Base-by-base conservation (phyloP, 305 asterid genomes). In the Solanum hybrid region DNA sequence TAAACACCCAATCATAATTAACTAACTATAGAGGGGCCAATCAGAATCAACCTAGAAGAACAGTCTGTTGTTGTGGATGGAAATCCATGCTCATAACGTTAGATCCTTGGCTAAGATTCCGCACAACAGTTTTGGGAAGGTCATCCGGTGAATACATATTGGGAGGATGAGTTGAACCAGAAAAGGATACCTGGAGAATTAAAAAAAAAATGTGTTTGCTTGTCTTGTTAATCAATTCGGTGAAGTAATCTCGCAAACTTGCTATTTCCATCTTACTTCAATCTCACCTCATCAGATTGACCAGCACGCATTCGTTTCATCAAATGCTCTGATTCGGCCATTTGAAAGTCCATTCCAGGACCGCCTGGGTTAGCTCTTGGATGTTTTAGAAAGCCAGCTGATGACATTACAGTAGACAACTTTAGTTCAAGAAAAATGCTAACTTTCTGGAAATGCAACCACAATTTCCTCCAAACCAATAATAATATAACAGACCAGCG, bases 71-170 rank as follows among this genome's bases (percentile, higher is more conserved):
- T 91, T 94, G 98, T 26, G 99, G 98, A 92, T 97, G 99, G 92
- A 96, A 97, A 91, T 97, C 99, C 98, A 97, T 93, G 96, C 99
- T 96, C 99, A 95, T 97, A 81, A 95, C 99, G 91, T 95, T 95
- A 76, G 99, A 96, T 87, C 99, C 99, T 91, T 97, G 99, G 92
- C 94, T 95, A 89, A 97, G 96, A 85, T 94, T 96, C 87, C 98
- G 94, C 80, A 93, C 92, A 89, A 94, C 97, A 90, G 93, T 92
- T 94, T 95, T 97, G 72, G 99, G 99, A 90, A 97, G 97, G 94
- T 97, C 99, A 92, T 97, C 99, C 73, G 94, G 94, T 88, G 99
- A 95, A 93, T 92, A 94, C 86, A 92, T 91, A 92, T 93, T 94
- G 36, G 95, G 93, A 69, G 94, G 94, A 92, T 97, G 99, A 89